Evolutionary conservation across 192 early-diverging fungal species (phyloP).

Genomic region (Coemansia interrupta): DNA sequence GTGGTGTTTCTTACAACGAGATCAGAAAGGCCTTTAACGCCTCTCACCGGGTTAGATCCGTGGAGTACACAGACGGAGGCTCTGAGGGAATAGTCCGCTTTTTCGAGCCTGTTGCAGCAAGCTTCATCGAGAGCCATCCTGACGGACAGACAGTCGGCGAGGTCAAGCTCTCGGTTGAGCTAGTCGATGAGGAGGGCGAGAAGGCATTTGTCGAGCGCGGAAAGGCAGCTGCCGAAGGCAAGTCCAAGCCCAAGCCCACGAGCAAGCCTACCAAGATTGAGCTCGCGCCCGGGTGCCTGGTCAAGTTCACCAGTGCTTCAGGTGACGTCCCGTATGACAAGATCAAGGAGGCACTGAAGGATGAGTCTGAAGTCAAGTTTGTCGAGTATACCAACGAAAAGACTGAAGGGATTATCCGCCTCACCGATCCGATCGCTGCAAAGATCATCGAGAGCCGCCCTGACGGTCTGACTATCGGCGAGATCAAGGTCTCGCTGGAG

Average conservation of each 20-base stretch:
- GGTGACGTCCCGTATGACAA: conserved; percentile 3
- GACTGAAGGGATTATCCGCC: conserved; percentile 37
- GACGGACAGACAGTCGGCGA: conserved; percentile 31
- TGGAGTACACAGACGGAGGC: conserved; percentile 24
- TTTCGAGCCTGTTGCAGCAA: conserved; percentile 24
- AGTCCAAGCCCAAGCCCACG: conserved; percentile 5
- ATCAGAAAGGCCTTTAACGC: conserved; percentile 30
- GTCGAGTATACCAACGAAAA: conserved; percentile 27
- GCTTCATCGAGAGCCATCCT: conserved; percentile 24
- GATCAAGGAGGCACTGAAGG: conserved; percentile 32
- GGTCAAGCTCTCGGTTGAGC: conserved; percentile 15
- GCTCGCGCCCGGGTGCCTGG: not conserved
- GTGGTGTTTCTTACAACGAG: conserved; percentile 14
- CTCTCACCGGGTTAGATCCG: conserved; percentile 20
- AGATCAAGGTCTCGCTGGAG: conserved; percentile 17
- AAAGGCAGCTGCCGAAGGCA: conserved; percentile 10
- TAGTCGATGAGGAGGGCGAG: conserved; percentile 24
- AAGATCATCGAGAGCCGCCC: conserved; percentile 24
- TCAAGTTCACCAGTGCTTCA: conserved; percentile 9
- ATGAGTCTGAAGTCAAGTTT: conserved; percentile 22
- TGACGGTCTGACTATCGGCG: conserved; percentile 30
- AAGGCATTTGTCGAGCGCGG: conserved; percentile 42
- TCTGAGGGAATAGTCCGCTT: conserved; percentile 45
- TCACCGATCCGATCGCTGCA: conserved; percentile 28
- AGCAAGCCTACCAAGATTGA: not conserved